Base-by-base conservation (phyloP, 2,329 filamentous ascomycete species). In the Bipolaris sorokiniana region DNA sequence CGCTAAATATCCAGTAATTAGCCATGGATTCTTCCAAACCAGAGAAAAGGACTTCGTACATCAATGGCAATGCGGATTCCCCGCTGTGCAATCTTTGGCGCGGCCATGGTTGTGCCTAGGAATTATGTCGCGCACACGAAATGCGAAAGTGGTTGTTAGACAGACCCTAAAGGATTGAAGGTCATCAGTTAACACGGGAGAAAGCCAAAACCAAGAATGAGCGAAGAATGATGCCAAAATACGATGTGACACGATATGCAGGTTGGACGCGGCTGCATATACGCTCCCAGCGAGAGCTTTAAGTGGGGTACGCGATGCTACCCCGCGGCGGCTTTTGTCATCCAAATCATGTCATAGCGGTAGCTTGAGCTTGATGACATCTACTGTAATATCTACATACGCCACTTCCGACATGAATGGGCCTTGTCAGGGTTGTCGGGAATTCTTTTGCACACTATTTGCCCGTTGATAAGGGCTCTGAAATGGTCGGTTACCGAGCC, bases 21-120 rank as follows among this genome's bases (percentile, higher is more conserved):
- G 23, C 5, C n/a, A 44, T 36, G 10, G 36, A 15, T n/a, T 16
- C 15, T 2, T 23, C 3, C 5, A 1, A 13, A 28, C 31, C 34
- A 37, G 6, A 16, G 6, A 22, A 9, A 18, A 20, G 20, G 5
- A 44, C 2, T 18, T 51, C 66, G 33, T 63, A 78, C 77, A 53
- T 83, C 81, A 61, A 92, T 92, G 64, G 90, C 89, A 66, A 92
- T 91, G 71, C 88, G 87, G 67, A 91, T 87, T 55, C 88, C 88
- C 61, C 86, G 83, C 64, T 58, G 51, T 28, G 61, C 58, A n/a
- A 67, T 68, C 31, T 68, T 61, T 56, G 62, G 49, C 42, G 67
- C 62, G n/a, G 60, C 64, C 72, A 76, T 57, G 33, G 18, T 72
- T 40, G 33, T 33, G 34, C 13, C 22, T 37, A 13, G 36, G 18